phyloP scores from a whole-genome alignment of 1,139 yeast species.

The Candida labiduridarum region DNA sequence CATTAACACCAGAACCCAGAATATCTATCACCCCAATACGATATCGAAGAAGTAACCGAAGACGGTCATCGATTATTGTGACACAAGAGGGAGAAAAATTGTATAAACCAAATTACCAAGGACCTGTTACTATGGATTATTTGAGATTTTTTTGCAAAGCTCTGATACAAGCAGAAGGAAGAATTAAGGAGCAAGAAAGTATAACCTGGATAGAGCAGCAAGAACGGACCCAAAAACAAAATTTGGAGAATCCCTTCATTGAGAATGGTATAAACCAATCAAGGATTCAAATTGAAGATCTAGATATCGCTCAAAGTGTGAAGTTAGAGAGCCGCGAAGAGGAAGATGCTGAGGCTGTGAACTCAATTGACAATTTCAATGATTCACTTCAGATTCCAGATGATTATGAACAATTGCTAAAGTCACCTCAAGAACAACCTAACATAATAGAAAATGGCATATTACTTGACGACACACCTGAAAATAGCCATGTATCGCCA shows the following conservation, averaged over 20 bases:
- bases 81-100: constrained; percentile 25
- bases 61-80: constrained; percentile 18
- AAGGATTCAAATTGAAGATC: not conserved
- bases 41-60: constrained; percentile 2
- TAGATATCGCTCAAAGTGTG: no score
- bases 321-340: not conserved
- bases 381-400: constrained; percentile 11
- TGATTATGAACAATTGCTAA: constrained; percentile 8
- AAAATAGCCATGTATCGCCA: not conserved
- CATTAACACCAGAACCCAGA: not conserved
- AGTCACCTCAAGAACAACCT: not conserved
- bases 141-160: constrained; percentile 39
- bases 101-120: constrained; percentile 36
- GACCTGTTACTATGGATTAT: constrained; percentile 44
- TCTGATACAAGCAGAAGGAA: constrained; percentile 15
- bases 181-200: constrained; percentile 12
- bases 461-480: not conserved
- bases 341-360: not conserved
- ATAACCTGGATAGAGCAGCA: no score
- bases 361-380: constrained; percentile 4
- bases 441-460: not conserved
- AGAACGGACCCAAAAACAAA: constrained; percentile 8
- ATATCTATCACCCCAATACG: constrained; percentile 6
- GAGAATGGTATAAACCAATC: not conserved
- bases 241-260: constrained; percentile 8